Evolutionary conservation across 805 yeast genomes (phyloP), one percentile per base, ranked within the genome.

Genomic region (Saturnispora mendoncae): DNA sequence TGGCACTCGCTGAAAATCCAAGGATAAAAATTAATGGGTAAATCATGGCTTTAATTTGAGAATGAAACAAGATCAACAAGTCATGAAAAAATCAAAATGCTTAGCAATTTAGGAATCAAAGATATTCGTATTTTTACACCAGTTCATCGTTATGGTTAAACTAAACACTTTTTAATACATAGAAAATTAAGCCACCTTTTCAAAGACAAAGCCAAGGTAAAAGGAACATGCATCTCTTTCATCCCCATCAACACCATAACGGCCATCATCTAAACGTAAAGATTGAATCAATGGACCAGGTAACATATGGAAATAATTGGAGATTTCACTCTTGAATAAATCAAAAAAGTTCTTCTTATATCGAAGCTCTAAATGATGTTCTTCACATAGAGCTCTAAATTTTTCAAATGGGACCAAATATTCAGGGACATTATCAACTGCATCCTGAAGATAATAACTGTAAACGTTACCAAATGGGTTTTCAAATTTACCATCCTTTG

Each of bases 381-480:
- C 94, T 55, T 80, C 85, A 33, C 96, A 94, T 41, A 90, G 63
- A 42, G 80, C 75, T 59, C 95, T 71, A 44, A 92, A 74, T 1
- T 80, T 74, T 54, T 90, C 97, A 61, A 92, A 87, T 1, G 97
- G 97, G 6, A 92, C 96, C 5, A 92, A 94, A 54, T 83, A 92
- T 56, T 92, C 99, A 0, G 97, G 97, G 19, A 92, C 96, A 53
- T 92, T 80, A 47, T 86, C 96, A 37, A 92, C 90, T 0, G 99
- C 98, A 64, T 92, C 98, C 49, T 78, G 78, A 44, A 92, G 65
- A 63, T 68, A 84, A 57, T 84, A 92, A 41, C 74, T 76, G 60
- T 92, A 92, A 52, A 75, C 69, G 59, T 88, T 83, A 0, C 98
- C 99, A 56, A 67, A 86, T 0, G 92, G 84, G 1, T 79, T 73